Percentiles rank a stretch among this genome's conserved stretches.
Conservation (phyloP, 2,329 filamentous ascomycete genomes). For the Magnaporthiopsis incrustans region DNA sequence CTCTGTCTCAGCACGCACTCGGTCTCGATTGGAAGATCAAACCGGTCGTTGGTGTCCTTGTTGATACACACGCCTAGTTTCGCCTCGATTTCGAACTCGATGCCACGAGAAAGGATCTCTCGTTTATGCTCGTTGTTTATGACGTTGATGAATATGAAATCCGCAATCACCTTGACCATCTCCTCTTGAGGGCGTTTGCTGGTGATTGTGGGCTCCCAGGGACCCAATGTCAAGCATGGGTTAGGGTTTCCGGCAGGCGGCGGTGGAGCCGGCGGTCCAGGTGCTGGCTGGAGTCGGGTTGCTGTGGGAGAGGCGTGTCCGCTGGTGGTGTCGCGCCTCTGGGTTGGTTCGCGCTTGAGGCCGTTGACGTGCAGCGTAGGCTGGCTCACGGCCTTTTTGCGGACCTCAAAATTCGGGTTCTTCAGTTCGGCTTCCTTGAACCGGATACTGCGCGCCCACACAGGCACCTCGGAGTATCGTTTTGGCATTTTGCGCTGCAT, state of each 20-base stretch:
- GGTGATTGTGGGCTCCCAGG: slow-evolving; percentile 62
- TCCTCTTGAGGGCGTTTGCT: slow-evolving; percentile 66
- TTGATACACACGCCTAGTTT: slow-evolving; percentile 81
- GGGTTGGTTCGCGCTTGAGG: slow-evolving; percentile 22
- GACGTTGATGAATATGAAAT: slow-evolving; percentile 70
- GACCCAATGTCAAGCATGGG: slow-evolving; percentile 31
- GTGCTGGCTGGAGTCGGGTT: slow-evolving; percentile 17
- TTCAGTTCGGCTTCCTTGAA: slow-evolving; percentile 19
- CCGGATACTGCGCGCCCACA: slow-evolving; percentile 38
- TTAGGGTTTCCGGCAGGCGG: slow-evolving; percentile 2
- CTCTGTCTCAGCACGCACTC: slow-evolving; percentile 61
- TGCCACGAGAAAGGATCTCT: slow-evolving; percentile 54
- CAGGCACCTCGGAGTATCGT: slow-evolving; percentile 29
- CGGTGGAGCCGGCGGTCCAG: slow-evolving; percentile 7
- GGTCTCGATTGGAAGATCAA: slow-evolving; percentile 58
- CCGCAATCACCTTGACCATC: slow-evolving; percentile 65
- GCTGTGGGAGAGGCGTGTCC: slow-evolving; percentile 40
- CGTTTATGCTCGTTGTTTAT: slow-evolving; percentile 58
- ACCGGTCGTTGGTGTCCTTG: slow-evolving; percentile 60
- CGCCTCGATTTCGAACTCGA: slow-evolving; percentile 86
- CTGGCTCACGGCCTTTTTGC: slow-evolving; percentile 20
- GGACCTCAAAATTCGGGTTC: slow-evolving; percentile 38
- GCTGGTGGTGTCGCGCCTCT: slow-evolving; percentile 26
- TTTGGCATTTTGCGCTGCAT: slow-evolving; percentile 29
- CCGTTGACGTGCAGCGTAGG: slow-evolving; percentile 28